Evolutionary conservation across 2,329 filamentous ascomycete genomes (phyloP), one percentile per base, ranked within the genome.

Genomic region (Apiospora saccharicola): DNA sequence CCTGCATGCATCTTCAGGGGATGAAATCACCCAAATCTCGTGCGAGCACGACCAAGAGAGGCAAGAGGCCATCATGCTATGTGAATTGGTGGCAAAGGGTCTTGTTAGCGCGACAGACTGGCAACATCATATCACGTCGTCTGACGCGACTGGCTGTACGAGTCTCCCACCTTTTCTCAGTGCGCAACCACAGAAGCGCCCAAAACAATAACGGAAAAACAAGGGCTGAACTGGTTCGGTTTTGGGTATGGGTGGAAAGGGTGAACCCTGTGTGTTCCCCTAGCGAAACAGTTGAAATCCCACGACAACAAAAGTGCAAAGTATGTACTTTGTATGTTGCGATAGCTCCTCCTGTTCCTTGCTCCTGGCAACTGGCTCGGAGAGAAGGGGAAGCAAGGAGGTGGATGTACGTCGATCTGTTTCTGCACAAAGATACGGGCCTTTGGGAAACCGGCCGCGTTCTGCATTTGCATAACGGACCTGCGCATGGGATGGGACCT

Each of bases 91-190:
- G 26, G 24, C 16, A 7, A 34, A 30, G 26, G 14, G 30, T 3
- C 5, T 14, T 37, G 16, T 34, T 61, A n/a, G 53, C 53, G 53
- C 30, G 19, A 34, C 12, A 37, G 34, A n/a, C 53, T 19, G 53
- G 30, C 30, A 61, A 37, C 34, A 61, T 61, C 53, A 61, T 34
- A 61, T 61, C 26, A 37, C 53, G 30, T 61, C 53, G 53, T 61
- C 30, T 22, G 53, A 61, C 51, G 26, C 16, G 26, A 57, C 51
- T 16, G 13, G 14, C 51, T 53, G 26, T 34, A 34, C 26, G 26
- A 57, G 5, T 16, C 14, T 57, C 24, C 24, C 26, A 34, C 51
- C 26, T 57, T 34, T 26, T 10, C 4, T 34, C 37, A 10, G 5
- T 57, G 13, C 14, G 13, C 51, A 30, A 34, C 24, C 46, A 47